Evolutionary conservation across 306 rosid species (phyloP).

Genomic region (Begonia loranthoides): DNA sequence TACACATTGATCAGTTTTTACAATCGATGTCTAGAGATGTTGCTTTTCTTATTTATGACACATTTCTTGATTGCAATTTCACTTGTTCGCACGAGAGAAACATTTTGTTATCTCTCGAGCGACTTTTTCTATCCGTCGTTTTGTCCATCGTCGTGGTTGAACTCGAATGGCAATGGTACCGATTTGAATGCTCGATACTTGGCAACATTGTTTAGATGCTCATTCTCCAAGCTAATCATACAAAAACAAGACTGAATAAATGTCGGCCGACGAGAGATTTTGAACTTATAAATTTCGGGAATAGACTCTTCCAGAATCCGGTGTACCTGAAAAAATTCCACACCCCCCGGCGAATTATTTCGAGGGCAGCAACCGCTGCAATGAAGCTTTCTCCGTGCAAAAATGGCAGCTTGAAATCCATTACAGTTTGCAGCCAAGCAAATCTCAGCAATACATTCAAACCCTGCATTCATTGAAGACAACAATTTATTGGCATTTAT

Average conservation of each 20-base stretch:
- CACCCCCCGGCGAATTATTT: conserved; percentile 59
- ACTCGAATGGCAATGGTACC: conserved; percentile 56
- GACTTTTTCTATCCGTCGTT: conserved; percentile 18
- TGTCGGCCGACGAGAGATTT: too few species aligned
- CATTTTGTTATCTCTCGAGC: too few species aligned
- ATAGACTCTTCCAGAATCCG: neutral
- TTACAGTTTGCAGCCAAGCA: conserved; percentile 58
- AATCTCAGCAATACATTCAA: conserved; percentile 52
- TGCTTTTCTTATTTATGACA: too few species aligned
- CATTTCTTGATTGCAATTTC: too few species aligned
- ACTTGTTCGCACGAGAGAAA: too few species aligned
- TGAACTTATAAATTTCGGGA: too few species aligned
- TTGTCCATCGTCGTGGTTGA: conserved; percentile 43
- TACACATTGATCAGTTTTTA: too few species aligned
- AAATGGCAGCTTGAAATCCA: conserved; percentile 21
- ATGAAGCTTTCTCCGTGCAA: conserved; percentile 28
- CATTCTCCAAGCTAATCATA: conserved; percentile 51
- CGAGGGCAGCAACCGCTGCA: conserved; percentile 33
- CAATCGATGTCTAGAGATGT: too few species aligned
- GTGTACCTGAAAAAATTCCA: conserved; percentile 64
- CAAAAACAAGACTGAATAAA: neutral
- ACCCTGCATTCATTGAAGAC: conserved; percentile 22
- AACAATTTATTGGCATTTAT: too few species aligned
- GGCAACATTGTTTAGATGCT: conserved; percentile 71
- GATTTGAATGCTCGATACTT: conserved; percentile 68